Conservation (phyloP, 805 yeast species). For the Jamesozyma spencerorum region DNA sequence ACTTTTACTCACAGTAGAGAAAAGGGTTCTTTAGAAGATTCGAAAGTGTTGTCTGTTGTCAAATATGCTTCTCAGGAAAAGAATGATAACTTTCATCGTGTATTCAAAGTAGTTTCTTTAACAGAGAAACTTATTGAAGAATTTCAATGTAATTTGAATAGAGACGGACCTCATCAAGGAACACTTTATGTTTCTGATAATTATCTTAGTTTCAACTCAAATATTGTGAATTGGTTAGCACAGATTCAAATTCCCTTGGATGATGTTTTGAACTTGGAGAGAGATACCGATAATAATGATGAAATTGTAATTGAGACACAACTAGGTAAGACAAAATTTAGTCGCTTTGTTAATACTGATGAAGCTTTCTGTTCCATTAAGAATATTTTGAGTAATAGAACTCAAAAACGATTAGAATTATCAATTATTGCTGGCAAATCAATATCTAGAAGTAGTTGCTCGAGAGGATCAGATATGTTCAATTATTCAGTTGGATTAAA, state of each 20-base stretch:
- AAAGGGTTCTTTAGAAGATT: slow-evolving; percentile 1
- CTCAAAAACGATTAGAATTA: no score
- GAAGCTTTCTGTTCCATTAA: slow-evolving; percentile 34
- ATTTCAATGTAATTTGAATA: slow-evolving; percentile 77
- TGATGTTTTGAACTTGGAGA: slow-evolving; percentile 56
- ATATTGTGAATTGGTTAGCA: slow-evolving; percentile 82
- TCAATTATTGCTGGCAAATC: no score
- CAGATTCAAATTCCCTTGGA: slow-evolving; percentile 60
- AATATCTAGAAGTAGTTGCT: not conserved
- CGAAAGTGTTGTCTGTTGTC: slow-evolving; percentile 18
- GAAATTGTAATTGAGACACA: slow-evolving; percentile 68
- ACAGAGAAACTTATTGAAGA: slow-evolving; percentile 75
- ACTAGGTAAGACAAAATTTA: slow-evolving; percentile 64
- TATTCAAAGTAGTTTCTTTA: slow-evolving; percentile 58
- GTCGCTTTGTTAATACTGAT: slow-evolving; percentile 80
- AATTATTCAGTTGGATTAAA: slow-evolving; percentile 2
- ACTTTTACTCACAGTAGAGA: slow-evolving; percentile 12
- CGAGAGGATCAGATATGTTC: slow-evolving; percentile 3
- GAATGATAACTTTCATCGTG: slow-evolving; percentile 63
- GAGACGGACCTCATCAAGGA: slow-evolving; percentile 84
- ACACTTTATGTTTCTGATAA: slow-evolving; percentile 71
- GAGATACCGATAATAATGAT: slow-evolving; percentile 57
- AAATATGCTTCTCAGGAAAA: slow-evolving; percentile 51
- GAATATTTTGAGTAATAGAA: not conserved
- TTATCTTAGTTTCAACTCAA: slow-evolving; percentile 74